Percentiles rank a stretch among this genome's conserved stretches.
These are phyloP conservation scores for Thalassia testudinum DNA, from an alignment of 116 monocot species.

Conservation along the genomic window DNA sequence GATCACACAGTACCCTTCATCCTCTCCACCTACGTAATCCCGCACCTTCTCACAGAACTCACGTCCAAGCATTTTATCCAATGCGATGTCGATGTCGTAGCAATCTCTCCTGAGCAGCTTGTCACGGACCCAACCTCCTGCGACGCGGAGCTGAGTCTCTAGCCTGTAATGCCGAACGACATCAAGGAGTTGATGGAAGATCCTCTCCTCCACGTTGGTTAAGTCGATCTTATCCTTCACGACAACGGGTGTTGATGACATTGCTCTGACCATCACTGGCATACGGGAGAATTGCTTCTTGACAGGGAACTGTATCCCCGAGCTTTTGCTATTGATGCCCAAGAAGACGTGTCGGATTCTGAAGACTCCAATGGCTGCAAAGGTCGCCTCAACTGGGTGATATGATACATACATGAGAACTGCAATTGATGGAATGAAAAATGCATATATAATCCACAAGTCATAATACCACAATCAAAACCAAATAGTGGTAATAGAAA, in stretches of 20 bases:
- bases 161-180: conserved; percentile 60
- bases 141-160: conserved; percentile 76
- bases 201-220: conserved; percentile 58
- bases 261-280: background rate
- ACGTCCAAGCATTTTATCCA: conserved; percentile 79
- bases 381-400: too few species aligned
- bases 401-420: too few species aligned
- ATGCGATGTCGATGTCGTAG: conserved; percentile 87
- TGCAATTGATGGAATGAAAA: too few species aligned
- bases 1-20: conserved; percentile 69
- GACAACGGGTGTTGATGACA: background rate
- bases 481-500: too few species aligned
- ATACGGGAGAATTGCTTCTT: too few species aligned
- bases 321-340: too few species aligned
- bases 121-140: conserved; percentile 97
- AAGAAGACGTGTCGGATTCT: too few species aligned
- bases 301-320: too few species aligned
- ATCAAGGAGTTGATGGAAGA: conserved; percentile 62
- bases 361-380: too few species aligned
- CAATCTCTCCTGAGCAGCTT: conserved; percentile 87
- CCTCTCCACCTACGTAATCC: conserved; percentile 43
- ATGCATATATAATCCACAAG: too few species aligned
- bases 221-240: conserved; percentile 55
- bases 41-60: conserved; percentile 90
- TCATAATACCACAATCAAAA: too few species aligned